Evolutionary conservation across 2,329 filamentous ascomycete genomes (phyloP), one percentile per base, ranked within the genome.

Genomic region (Cladobotryum mycophilum): DNA sequence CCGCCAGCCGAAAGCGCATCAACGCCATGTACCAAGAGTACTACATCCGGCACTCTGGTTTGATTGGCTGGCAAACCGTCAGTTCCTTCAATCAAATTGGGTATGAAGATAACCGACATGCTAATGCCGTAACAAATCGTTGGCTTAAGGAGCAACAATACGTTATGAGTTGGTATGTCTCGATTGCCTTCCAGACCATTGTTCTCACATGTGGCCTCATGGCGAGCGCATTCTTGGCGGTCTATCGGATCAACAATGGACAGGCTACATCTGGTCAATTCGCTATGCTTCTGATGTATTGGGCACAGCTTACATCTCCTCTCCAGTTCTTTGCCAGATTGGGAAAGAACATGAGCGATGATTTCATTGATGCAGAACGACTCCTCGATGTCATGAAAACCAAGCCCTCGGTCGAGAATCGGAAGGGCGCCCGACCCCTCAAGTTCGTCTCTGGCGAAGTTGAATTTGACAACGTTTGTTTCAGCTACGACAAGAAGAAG

Each of bases 231-330:
- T 79, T 80, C 58, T 58, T 82, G 38, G 79, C 79, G 2, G 77
- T 82, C 0, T 86, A 82, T 62, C 84, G 86, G 55, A 83, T 89
- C 48, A 82, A 76, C 2, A 75, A 74, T n/a, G 77, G 76, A 1
- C 67, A 76, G 47, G 77, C 80, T 4, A 79, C 79, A 5, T 72
- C 85, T 11, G 85, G 85, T 49, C 76, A 85, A 56, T 88, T 89
- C 58, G 81, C 86, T 49, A 81, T 84, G 67, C 72, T 89, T 14
- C 69, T 89, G 53, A 85, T 84, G 48, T 89, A 89, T 64, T 88
- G 88, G 84, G 78, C 79, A 15, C 85, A 89, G 60, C 73, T 89
- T 36, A 85, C 85, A 41, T 77, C 79, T 2, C 86, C 86, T 2
- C 74, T 89, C 48, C 83, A 83, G 56, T 88, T 86, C 65, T 88